These are phyloP conservation scores for Cephaloascus fragrans DNA, from an alignment of 805 yeast species.

Conservation along the genomic window DNA sequence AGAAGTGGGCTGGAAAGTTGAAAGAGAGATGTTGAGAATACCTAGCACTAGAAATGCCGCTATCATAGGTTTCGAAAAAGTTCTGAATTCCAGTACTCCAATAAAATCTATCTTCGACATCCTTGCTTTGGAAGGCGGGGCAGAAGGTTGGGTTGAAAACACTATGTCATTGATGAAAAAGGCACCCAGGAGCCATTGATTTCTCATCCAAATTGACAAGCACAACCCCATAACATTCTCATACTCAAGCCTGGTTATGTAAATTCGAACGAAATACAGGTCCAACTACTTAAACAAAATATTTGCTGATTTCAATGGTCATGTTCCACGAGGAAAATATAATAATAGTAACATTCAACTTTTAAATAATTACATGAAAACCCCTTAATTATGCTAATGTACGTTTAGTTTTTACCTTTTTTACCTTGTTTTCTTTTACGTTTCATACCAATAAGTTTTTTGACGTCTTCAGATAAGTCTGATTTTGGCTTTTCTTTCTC, in stretches of 20 bases:
- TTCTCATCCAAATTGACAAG: neutral
- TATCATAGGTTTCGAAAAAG: constrained; percentile 50
- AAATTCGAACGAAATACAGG: too few relatives aligned
- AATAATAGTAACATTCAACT: constrained; percentile 1
- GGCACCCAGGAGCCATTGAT: constrained; percentile 63
- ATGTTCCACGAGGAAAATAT: constrained; percentile 1
- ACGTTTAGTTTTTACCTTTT: constrained; percentile 8
- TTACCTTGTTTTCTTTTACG: constrained; percentile 54
- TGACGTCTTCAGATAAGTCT: constrained; percentile 43
- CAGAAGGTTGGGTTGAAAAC: constrained; percentile 83
- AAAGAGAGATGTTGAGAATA: constrained; percentile 80
- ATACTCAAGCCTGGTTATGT: too few relatives aligned
- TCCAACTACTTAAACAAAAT: too few relatives aligned
- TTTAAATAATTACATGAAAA: neutral
- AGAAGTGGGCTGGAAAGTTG: constrained; percentile 73
- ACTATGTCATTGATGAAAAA: constrained; percentile 61
- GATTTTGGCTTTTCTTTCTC: constrained; percentile 14
- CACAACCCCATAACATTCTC: too few relatives aligned
- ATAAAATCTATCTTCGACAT: constrained; percentile 44
- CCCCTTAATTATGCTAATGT: neutral
- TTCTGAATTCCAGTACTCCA: constrained; percentile 15
- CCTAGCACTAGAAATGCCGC: constrained; percentile 95
- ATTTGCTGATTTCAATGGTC: neutral
- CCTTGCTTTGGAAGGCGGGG: constrained; percentile 74
- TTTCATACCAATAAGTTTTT: constrained; percentile 57